Evolutionary conservation across 2,329 filamentous ascomycete species (phyloP).

Genomic region (Pleoardoris graminearum): DNA sequence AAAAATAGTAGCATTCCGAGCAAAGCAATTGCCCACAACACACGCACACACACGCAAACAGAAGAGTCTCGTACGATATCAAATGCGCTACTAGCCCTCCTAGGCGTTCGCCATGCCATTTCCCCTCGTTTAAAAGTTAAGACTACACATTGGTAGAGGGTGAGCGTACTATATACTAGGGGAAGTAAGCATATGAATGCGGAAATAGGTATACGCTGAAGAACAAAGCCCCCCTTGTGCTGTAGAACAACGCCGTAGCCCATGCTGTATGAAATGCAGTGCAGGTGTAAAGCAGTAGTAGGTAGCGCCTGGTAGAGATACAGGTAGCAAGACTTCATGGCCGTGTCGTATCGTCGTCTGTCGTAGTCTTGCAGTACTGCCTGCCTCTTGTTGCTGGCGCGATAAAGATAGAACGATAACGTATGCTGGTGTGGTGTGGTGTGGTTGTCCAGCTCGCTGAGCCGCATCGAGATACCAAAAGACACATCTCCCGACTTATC

Average conservation of each 20-base stretch:
- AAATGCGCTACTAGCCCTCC: not conserved
- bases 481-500: not conserved
- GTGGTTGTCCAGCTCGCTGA: not conserved
- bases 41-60: no score
- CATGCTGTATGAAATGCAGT: not conserved
- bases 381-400: not conserved
- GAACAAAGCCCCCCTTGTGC: not conserved
- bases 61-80: no score
- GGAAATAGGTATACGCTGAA: slow-evolving; percentile 1
- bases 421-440: not conserved
- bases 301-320: not conserved
- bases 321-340: not conserved
- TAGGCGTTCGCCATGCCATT: not conserved
- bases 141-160: slow-evolving; percentile 2
- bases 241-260: not conserved
- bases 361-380: not conserved
- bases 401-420: not conserved
- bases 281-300: not conserved
- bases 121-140: slow-evolving; percentile 4
- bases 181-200: no score
- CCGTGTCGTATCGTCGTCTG: slow-evolving; percentile 1
- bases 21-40: no score
- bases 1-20: no score
- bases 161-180: not conserved
- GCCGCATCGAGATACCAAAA: not conserved